These are phyloP conservation scores for Ostreobium quekettii DNA, from an alignment of 139 green algal species.

Conservation along the genomic window DNA sequence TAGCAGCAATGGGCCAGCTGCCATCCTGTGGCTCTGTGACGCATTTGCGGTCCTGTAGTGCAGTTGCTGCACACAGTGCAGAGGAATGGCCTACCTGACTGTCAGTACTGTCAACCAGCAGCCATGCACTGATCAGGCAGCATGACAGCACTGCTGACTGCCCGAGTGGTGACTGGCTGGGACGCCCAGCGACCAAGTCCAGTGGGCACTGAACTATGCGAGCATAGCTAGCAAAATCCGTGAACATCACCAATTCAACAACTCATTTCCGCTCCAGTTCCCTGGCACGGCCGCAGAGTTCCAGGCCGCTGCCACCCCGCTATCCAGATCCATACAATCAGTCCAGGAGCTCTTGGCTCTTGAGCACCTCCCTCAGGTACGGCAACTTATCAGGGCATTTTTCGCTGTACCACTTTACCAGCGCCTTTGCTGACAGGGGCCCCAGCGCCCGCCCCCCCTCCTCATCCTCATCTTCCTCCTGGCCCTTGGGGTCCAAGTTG, in stretches of 20 bases:
- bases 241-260: neutral
- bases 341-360: slow-evolving; percentile 25
- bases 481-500: slow-evolving; percentile 25
- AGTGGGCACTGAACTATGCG: too few relatives aligned
- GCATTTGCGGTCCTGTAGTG: too few relatives aligned
- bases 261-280: neutral
- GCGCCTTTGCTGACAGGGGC: slow-evolving; percentile 31
- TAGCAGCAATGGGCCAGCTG: too few relatives aligned
- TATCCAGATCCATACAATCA: neutral
- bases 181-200: too few relatives aligned
- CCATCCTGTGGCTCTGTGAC: too few relatives aligned
- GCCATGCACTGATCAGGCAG: too few relatives aligned
- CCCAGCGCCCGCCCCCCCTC: slow-evolving; percentile 41
- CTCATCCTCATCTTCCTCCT: slow-evolving; percentile 8
- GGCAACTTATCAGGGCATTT: slow-evolving; percentile 47
- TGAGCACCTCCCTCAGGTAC: slow-evolving; percentile 37
- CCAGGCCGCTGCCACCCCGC: neutral
- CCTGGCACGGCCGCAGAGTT: neutral
- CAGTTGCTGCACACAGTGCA: neutral
- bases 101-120: too few relatives aligned
- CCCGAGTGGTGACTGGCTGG: too few relatives aligned
- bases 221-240: neutral
- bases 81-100: neutral
- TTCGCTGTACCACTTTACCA: slow-evolving; percentile 50
- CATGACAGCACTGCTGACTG: too few relatives aligned